A percentile compares a stretch with the other conserved stretches of the same genome.
Evolutionary conservation across 495 filamentous ascomycete genomes (phyloP).

Genomic region (Penicillium paradoxum): DNA sequence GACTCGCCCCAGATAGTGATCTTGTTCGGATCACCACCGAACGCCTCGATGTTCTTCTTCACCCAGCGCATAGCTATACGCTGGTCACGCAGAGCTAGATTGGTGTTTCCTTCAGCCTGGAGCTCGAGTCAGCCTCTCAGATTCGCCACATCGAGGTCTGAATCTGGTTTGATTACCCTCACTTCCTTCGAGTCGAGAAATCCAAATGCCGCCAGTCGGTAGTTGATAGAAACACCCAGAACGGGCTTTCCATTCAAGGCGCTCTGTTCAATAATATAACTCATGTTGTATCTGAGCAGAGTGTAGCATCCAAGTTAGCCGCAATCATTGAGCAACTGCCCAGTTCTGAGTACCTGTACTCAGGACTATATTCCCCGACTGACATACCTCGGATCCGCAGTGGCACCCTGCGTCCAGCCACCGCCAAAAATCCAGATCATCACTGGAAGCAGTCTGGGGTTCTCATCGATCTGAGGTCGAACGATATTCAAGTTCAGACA

Average conservation of each 20-base stretch:
- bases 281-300: conserved; percentile 32
- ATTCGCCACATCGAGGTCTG: too few relatives aligned
- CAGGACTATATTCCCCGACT: conserved; percentile 5
- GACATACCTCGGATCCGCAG: conserved; percentile 33
- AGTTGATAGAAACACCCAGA: conserved; percentile 70
- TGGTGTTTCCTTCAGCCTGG: conserved; percentile 43
- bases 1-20: conserved; percentile 73
- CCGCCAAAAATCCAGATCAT: conserved; percentile 66
- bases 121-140: not conserved
- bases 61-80: conserved; percentile 46
- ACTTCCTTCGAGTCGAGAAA: conserved; percentile 55
- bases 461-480: conserved; percentile 40
- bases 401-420: conserved; percentile 41
- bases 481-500: conserved; percentile 63
- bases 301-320: not conserved
- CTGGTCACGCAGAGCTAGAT: conserved; percentile 49
- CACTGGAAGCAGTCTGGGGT: conserved; percentile 48
- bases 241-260: conserved; percentile 51
- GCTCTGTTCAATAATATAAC: conserved; percentile 32
- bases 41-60: conserved; percentile 45
- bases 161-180: conserved; percentile 20
- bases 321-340: not conserved
- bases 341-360: not conserved
- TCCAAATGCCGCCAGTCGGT: conserved; percentile 66
- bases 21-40: conserved; percentile 51